Conservation (phyloP, 2,329 filamentous ascomycete species). For the Stachybotrys elegans region DNA sequence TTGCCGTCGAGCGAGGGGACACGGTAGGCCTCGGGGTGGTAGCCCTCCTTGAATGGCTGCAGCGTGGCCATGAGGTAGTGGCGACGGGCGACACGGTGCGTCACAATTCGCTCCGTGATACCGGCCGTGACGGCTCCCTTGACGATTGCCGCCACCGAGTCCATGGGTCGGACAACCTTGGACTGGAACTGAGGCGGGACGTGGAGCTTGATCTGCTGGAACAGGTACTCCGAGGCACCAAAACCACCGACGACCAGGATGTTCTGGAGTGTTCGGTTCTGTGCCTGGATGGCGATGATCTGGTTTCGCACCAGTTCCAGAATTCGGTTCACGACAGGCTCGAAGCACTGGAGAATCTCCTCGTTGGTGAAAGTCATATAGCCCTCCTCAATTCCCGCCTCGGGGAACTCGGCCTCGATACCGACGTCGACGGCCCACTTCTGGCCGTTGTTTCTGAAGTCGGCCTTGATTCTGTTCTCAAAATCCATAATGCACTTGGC, state of each 20-base stretch:
- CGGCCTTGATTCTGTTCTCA: constrained; percentile 98
- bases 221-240: constrained; percentile 96
- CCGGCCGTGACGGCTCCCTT: constrained; percentile 97
- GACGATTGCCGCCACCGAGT: constrained; percentile 96
- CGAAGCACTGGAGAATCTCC: constrained; percentile 97
- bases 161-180: constrained; percentile 98
- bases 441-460: constrained; percentile 98
- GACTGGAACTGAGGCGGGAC: constrained; percentile 97
- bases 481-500: constrained; percentile 99
- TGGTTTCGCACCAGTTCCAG: constrained; percentile 94
- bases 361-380: constrained; percentile 99
- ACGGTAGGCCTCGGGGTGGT: constrained; percentile 96
- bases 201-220: constrained; percentile 98
- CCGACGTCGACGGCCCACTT: constrained; percentile 99
- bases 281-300: constrained; percentile 97
- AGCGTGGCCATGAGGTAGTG: constrained; percentile 99
- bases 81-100: constrained; percentile 90
- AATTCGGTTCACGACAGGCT: constrained; percentile 96
- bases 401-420: constrained; percentile 96
- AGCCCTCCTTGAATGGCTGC: constrained; percentile 97
- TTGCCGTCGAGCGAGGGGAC: constrained; percentile 95
- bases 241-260: constrained; percentile 97
- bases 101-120: constrained; percentile 95
- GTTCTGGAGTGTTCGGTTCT: constrained; percentile 91
- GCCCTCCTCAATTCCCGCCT: constrained; percentile 95